Percentiles rank a stretch among this genome's conserved stretches.
phyloP scores from a whole-genome alignment of 2,329 filamentous ascomycete species.

The Sporothrix sp. region DNA sequence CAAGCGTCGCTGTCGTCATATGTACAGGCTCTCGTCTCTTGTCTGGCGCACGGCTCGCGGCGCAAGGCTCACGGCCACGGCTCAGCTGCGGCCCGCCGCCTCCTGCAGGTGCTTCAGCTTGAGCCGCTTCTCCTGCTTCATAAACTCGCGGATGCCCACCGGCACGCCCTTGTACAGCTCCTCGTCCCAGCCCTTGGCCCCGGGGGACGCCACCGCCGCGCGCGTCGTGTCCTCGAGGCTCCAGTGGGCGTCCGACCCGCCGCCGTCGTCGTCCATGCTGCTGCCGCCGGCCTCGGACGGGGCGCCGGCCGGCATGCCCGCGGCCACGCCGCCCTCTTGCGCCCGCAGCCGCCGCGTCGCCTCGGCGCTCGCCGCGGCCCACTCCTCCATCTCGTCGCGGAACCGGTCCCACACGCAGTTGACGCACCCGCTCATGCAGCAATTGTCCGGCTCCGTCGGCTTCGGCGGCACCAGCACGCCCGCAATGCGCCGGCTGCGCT shows the following conservation, averaged over 20 bases:
- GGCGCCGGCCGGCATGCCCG: neutral
- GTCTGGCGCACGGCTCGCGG: too few relatives aligned
- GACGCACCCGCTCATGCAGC: constrained; percentile 97
- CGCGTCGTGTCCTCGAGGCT: constrained; percentile 15
- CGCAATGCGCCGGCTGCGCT: constrained; percentile 56
- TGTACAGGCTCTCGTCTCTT: too few relatives aligned
- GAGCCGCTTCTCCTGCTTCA: constrained; percentile 89
- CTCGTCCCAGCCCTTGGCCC: constrained; percentile 43
- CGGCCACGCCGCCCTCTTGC: constrained; percentile 24
- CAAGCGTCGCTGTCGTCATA: too few relatives aligned
- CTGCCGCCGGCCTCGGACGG: constrained; percentile 25
- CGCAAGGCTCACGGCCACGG: too few relatives aligned
- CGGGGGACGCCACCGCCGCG: constrained; percentile 23
- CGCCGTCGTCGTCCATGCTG: constrained; percentile 73
- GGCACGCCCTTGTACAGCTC: constrained; percentile 73
- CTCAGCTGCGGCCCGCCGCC: too few relatives aligned
- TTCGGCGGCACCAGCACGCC: constrained; percentile 75
- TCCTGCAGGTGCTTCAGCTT: constrained; percentile 61
- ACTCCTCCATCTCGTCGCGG: constrained; percentile 86
- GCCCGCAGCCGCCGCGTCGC: constrained; percentile 47
- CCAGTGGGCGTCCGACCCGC: constrained; percentile 65
- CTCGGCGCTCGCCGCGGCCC: constrained; percentile 56
- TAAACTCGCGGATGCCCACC: constrained; percentile 90
- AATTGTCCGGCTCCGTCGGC: constrained; percentile 89
- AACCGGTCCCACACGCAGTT: constrained; percentile 95